A percentile compares a stretch with the other conserved stretches of the same genome.
These are phyloP conservation scores for Porodaedalea pini DNA, from an alignment of 1,284 basidiomycete species.

Conservation along the genomic window DNA sequence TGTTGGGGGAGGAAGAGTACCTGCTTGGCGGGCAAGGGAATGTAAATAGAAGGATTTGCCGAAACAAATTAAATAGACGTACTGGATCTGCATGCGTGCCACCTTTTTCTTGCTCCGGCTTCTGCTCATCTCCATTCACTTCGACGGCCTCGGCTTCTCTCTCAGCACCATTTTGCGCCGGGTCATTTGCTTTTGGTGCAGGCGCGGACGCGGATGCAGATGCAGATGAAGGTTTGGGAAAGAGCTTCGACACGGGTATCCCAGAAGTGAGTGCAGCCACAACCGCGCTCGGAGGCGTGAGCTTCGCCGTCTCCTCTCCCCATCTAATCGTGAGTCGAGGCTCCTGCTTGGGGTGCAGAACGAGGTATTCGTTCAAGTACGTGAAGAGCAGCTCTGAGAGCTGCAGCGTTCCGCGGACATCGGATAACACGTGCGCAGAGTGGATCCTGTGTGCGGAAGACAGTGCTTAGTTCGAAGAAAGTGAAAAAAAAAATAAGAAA, in stretches of 20 bases:
- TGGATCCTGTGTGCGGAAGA: not conserved
- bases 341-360: not conserved
- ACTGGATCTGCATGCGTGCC: not conserved
- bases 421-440: not conserved
- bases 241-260: not conserved
- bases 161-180: not conserved
- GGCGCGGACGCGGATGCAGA: not conserved
- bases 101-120: not conserved
- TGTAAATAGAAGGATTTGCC: not conserved
- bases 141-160: not conserved
- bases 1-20: not conserved
- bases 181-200: too few species aligned
- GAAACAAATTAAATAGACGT: not conserved
- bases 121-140: not conserved
- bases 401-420: not conserved
- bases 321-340: not conserved
- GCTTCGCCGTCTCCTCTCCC: slow-evolving; percentile 1
- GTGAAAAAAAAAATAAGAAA: not conserved
- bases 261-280: not conserved
- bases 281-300: slow-evolving; percentile 3
- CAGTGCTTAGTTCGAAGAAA: not conserved
- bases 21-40: not conserved
- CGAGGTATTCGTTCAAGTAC: slow-evolving; percentile 1
- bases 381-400: not conserved
- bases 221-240: not conserved